Evolutionary conservation across 2,329 filamentous ascomycete genomes (phyloP), one percentile per base, ranked within the genome.

Genomic region (Epicoccum nigrum): DNA sequence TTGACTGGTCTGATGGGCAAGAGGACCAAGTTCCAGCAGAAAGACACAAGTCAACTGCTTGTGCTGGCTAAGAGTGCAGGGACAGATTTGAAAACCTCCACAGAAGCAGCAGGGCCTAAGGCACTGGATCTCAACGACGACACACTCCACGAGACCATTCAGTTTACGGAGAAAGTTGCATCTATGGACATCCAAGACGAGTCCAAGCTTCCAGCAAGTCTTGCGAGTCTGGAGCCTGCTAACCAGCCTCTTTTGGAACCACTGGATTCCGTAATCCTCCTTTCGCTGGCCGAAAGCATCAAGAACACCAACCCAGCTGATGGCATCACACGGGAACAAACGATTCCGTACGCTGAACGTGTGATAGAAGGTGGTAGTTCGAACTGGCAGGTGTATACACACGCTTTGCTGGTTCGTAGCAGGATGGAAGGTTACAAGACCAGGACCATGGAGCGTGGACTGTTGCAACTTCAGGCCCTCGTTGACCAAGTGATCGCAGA

Each of bases 361-460:
- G 94, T 97, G 0, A 81, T 99, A 1, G 84, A 89, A 7, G 92
- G 94, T 54, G 92, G 93, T 61, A 89, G 89, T 37, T 93, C 91
- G 1, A 99, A 97, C 72, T 99, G 94, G 94, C 94, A 97, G 71
- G 87, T 97, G 27, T 97, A 97, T 70, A 97, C 94, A 0, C 92
- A 97, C 69, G 94, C 92, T 0, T 79, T 99, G 7, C 80, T 99
- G 0, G 89, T 97, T 1, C 84, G 94, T 35, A 96, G 90, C 54
- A 83, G 94, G 13, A 93, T 97, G 46, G 94, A 99, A 73, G 82
- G 92, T 0, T 92, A 95, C 74, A 84, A 86, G 45, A 90, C 92
- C 45, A 83, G 93, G 46, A 99, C 94, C 0, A 82, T 95, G 30
- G 94, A 99, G 75, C 82, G 94, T 53, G 90, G 91, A 37, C 85